Evolutionary conservation across 2,329 filamentous ascomycete species (phyloP).

Genomic region (Laburnicola sp.): DNA sequence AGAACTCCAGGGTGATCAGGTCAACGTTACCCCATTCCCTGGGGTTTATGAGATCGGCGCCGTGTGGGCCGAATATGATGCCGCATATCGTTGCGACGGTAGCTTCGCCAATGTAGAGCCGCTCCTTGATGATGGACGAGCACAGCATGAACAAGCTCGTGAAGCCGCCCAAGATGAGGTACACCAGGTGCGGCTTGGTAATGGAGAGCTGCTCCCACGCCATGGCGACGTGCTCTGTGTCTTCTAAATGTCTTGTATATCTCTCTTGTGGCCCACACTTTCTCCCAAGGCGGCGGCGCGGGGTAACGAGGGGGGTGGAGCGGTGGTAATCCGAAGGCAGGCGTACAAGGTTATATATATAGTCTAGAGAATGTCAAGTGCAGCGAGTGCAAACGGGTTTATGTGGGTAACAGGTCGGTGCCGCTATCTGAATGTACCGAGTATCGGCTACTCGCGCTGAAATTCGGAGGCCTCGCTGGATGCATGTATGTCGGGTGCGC

Average conservation of each 20-base stretch:
- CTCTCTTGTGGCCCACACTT: not conserved
- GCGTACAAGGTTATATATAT: conserved; percentile 1
- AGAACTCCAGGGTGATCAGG: conserved; percentile 86
- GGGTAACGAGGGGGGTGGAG: not conserved
- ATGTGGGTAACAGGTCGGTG: conserved; percentile 30
- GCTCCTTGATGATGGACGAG: conserved; percentile 97
- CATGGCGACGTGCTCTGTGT: conserved; percentile 54
- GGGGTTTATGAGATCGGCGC: conserved; percentile 76
- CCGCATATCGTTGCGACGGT: conserved; percentile 88
- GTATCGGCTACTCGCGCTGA: conserved; percentile 21
- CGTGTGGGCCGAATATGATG: conserved; percentile 86
- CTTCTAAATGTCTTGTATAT: conserved; percentile 12
- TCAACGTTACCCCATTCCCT: conserved; percentile 79
- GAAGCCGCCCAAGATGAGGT: conserved; percentile 97
- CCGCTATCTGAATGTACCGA: conserved; percentile 26
- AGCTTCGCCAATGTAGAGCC: conserved; percentile 96
- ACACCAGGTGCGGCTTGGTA: conserved; percentile 95
- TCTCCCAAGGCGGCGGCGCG: not conserved
- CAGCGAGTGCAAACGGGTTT: conserved; percentile 19
- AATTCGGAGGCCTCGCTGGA: conserved; percentile 28
- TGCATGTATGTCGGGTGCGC: conserved; percentile 54
- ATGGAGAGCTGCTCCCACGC: conserved; percentile 80
- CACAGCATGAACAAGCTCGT: conserved; percentile 98
- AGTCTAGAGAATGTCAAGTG: not conserved
- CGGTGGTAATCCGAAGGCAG: not conserved